Base-by-base conservation (phyloP, 2,329 filamentous ascomycete genomes). In the Fusarium vanettenii region DNA sequence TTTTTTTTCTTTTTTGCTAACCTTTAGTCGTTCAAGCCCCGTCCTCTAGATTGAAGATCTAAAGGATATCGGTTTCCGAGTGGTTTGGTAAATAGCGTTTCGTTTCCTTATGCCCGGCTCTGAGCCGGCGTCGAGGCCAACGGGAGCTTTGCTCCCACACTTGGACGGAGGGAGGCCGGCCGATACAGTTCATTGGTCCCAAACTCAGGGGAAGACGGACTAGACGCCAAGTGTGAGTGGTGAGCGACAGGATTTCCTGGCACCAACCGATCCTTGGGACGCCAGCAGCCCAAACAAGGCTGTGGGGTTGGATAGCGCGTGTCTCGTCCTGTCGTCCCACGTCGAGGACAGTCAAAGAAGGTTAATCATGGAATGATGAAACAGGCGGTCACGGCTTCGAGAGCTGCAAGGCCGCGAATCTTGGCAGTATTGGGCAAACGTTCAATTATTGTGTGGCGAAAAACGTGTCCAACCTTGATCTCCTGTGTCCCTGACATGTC, bases 391-490 rank as follows among this genome's bases (percentile, higher is more conserved):
- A 64, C 60, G 57, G 60, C 50, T 31, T 14, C 48, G 66, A 71
- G 55, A 70, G 61, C 65, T 39, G 43, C 48, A 39, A 27, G 52
- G 57, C 13, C 67, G 75, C 64, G 35, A 57, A 75, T 76, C 72
- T 74, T 77, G 67, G 68, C 75, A 61, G 60, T 62, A 73, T 70
- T 41, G 65, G 73, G 59, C 48, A 60, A 65, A 70, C 60, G 63
- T 69, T 61, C 67, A 61, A 77, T 76, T 70, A 50, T 60, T 35
- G 68, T 67, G 74, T 75, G 76, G 74, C 76, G 67, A 78, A 64
- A 64, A 60, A 69, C 65, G 64, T 62, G 48, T 31, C 52, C 22
- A 75, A 27, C 37, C 52, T 52, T 60, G 45, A 66, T 69, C 66
- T 59, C 67, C 61, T 25, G 33, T 67, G 33, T 60, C 60, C 41